Conservation (phyloP, 169 alveolate species). For the Cryptosporidium meleagridis region DNA sequence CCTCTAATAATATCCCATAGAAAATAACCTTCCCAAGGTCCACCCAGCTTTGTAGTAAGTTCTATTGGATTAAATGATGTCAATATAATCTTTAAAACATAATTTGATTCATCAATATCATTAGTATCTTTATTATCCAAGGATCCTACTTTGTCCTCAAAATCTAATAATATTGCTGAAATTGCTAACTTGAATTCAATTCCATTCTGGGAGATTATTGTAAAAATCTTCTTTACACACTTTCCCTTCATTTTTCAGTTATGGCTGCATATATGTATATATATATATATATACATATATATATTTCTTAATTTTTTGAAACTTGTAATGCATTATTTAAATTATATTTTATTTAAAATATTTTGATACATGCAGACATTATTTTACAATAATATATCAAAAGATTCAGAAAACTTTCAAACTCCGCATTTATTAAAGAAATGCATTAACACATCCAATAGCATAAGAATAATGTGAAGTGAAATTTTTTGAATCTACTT, state of each 20-base stretch:
- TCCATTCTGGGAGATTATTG: constrained; percentile 9
- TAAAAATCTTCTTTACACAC: constrained; percentile 28
- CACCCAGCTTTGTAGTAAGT: constrained; percentile 51
- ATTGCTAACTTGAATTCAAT: constrained; percentile 41
- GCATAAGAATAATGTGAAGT: not conserved
- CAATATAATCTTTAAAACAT: constrained; percentile 15
- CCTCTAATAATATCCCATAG: constrained; percentile 24
- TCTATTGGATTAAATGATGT: constrained; percentile 66
- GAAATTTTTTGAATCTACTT: not conserved
- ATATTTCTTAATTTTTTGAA: not conserved
- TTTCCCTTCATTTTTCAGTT: not conserved
- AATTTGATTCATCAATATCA: not conserved
- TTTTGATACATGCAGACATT: not conserved
- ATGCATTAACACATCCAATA: not conserved
- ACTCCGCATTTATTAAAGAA: not conserved
- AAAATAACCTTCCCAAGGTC: constrained; percentile 72
- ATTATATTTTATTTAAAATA: not conserved
- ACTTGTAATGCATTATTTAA: not conserved
- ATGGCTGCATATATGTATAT: not conserved
- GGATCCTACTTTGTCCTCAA: not conserved
- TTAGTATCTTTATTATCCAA: not conserved
- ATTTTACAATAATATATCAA: not conserved
- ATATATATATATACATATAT: not conserved
- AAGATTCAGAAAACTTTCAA: not conserved
- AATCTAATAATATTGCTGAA: constrained; percentile 17